Evolutionary conservation across 768 basidiomycete species (phyloP).

Genomic region (Amanita phalloides): DNA sequence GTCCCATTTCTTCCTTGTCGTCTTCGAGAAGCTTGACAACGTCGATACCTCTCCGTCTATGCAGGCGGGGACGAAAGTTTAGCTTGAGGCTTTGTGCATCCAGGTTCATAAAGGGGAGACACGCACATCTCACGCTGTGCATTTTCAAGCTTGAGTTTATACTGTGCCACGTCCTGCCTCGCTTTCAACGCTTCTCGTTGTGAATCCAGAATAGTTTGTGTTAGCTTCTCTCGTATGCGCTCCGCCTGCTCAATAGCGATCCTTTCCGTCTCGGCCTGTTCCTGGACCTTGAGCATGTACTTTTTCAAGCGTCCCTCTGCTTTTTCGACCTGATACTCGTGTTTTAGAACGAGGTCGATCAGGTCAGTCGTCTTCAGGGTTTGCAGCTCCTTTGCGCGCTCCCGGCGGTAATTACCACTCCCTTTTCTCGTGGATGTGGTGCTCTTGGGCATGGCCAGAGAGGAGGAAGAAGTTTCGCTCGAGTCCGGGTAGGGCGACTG

Average conservation of each 20-base stretch:
- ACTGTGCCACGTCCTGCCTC: conserved; percentile 2
- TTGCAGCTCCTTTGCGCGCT: conserved; percentile 5
- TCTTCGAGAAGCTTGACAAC: conserved; percentile 1
- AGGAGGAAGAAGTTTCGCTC: background rate
- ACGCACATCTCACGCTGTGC: conserved; percentile 4
- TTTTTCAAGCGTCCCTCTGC: background rate
- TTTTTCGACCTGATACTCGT: conserved; percentile 2
- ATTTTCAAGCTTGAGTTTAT: conserved; percentile 5
- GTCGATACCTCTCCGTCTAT: conserved; percentile 1
- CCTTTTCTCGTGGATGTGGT: background rate
- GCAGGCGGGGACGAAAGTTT: background rate
- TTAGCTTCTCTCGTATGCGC: conserved; percentile 1
- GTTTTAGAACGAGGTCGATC: conserved; percentile 1
- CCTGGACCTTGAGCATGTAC: background rate
- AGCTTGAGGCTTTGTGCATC: background rate
- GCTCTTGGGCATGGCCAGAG: background rate
- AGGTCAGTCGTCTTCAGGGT: background rate
- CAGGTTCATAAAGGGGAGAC: background rate
- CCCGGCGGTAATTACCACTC: background rate
- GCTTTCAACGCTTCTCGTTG: conserved; percentile 3
- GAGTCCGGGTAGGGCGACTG: background rate
- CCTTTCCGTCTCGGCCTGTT: background rate
- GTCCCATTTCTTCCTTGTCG: conserved; percentile 4
- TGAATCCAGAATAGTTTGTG: conserved; percentile 1
- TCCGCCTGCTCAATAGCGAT: background rate